Conservation (phyloP, 2,329 filamentous ascomycete species). For the Ceratocystis alfenasii region DNA sequence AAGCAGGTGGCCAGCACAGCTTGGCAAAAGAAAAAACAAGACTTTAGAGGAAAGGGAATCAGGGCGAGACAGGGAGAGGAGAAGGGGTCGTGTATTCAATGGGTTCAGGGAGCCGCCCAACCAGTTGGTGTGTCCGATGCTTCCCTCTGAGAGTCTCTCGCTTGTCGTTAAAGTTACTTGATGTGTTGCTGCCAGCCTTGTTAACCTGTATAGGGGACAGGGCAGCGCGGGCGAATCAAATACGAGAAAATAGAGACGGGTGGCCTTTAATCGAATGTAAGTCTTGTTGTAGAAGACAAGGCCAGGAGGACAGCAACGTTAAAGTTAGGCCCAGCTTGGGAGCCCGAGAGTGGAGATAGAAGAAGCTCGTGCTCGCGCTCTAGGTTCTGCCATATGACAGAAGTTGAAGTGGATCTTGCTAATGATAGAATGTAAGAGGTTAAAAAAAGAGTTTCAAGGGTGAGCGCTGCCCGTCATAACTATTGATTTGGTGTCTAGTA, state of each 20-base stretch:
- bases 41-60: not conserved
- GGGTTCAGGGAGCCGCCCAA: not conserved
- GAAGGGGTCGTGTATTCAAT: not conserved
- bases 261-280: too few relatives aligned
- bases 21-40: not conserved
- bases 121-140: not conserved
- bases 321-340: not conserved
- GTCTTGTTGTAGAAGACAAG: not conserved
- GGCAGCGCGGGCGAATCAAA: too few relatives aligned
- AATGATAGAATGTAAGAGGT: not conserved
- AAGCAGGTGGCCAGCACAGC: not conserved
- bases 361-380: not conserved
- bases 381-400: conserved; percentile 10
- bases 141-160: too few relatives aligned
- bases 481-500: not conserved
- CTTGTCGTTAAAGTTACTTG: too few relatives aligned
- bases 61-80: not conserved
- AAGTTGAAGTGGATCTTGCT: not conserved
- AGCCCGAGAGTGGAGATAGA: not conserved
- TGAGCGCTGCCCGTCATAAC: not conserved
- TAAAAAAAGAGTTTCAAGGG: not conserved
- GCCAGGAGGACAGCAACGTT: not conserved
- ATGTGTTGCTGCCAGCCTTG: too few relatives aligned
- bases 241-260: too few relatives aligned
- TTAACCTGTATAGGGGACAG: too few relatives aligned